These are phyloP conservation scores for Chalciporus piperatus DNA, from an alignment of 768 basidiomycete species.

Conservation along the genomic window DNA sequence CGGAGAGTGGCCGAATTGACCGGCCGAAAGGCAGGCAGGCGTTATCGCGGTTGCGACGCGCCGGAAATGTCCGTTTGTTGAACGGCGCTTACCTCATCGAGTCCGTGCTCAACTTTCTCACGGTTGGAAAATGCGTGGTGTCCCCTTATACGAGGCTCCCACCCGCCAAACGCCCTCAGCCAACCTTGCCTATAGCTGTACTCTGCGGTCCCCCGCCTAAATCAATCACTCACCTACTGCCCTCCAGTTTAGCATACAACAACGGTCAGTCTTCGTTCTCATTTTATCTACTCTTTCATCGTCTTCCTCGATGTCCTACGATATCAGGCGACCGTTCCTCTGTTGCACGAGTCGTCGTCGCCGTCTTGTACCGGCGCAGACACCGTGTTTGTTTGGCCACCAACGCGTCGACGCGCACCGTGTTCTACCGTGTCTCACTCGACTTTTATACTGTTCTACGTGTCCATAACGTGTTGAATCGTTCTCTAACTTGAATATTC, in stretches of 20 bases:
- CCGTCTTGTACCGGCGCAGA: conserved; percentile 17
- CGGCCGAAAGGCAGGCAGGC: conserved; percentile 15
- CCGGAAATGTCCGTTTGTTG: conserved; percentile 31
- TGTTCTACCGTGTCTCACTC: conserved; percentile 27
- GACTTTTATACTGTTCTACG: conserved; percentile 31
- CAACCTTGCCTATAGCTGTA: conserved; percentile 39
- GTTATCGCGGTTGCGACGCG: conserved; percentile 14
- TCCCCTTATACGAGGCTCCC: conserved; percentile 37
- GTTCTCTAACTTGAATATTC: conserved; percentile 33
- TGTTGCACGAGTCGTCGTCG: conserved; percentile 24
- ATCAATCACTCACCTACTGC: conserved; percentile 25
- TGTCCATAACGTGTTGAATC: conserved; percentile 39
- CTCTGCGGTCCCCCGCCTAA: conserved; percentile 34
- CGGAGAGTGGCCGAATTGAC: conserved; percentile 18
- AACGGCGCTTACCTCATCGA: conserved; percentile 33
- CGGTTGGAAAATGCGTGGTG: conserved; percentile 29
- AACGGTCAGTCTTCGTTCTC: conserved; percentile 26
- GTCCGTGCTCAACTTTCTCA: conserved; percentile 35
- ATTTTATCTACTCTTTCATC: conserved; percentile 24
- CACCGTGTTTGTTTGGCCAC: conserved; percentile 36
- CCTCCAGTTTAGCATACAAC: conserved; percentile 27
- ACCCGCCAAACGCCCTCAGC: conserved; percentile 36
- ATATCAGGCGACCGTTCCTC: conserved; percentile 12
- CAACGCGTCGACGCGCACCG: conserved; percentile 37
- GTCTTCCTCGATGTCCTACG: conserved; percentile 20